Conservation (phyloP, 169 alveolate genomes). For the Neospora caninum region DNA sequence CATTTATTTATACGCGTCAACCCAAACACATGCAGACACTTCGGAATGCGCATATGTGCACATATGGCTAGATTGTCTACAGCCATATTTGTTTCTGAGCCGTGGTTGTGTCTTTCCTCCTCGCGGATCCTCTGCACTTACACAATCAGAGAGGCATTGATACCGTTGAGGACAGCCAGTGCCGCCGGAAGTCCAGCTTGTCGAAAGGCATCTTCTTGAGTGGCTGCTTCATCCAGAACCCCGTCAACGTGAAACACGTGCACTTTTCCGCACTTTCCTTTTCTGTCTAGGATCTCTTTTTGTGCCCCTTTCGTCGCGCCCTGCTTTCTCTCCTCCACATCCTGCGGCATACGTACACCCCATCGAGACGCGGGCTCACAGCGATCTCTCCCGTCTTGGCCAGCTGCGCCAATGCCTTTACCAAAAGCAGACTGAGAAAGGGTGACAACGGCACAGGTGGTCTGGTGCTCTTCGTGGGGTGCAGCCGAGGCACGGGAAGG, state of each 20-base stretch:
- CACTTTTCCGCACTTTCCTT: not conserved
- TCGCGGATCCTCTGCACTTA: not conserved
- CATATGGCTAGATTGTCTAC: no score
- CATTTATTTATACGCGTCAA: no score
- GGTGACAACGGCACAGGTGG: not conserved
- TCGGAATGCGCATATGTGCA: no score
- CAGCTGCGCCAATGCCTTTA: no score
- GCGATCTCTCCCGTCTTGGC: no score
- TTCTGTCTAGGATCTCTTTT: not conserved
- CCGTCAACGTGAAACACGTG: not conserved
- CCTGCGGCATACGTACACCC: not conserved
- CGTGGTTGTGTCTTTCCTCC: no score
- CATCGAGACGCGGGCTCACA: not conserved
- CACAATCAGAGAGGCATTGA: not conserved
- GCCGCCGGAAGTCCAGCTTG: slow-evolving; percentile 7
- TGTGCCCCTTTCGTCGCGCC: no score
- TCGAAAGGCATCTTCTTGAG: not conserved
- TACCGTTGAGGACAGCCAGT: not conserved
- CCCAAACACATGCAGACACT: no score
- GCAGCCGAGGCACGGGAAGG: no score
- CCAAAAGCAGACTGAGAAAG: not conserved
- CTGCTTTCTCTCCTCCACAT: not conserved
- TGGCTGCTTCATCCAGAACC: not conserved
- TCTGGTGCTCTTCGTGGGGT: no score
- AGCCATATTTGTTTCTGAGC: no score